Conservation (phyloP, 768 basidiomycete species). For the Rossbeevera mucosa region DNA sequence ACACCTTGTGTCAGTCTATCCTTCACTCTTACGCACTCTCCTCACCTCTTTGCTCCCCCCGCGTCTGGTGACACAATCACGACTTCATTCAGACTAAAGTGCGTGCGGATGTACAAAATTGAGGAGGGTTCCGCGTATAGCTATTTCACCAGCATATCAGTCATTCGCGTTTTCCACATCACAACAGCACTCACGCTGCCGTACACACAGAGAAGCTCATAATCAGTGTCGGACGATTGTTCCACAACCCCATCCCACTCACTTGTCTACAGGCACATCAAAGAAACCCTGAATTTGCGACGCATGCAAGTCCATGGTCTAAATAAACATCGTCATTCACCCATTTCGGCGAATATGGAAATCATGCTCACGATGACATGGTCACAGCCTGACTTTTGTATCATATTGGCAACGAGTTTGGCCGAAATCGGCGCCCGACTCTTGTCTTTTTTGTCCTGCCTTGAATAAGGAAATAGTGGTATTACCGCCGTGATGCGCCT, state of each 20-base stretch:
- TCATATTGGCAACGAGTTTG: conserved; percentile 97
- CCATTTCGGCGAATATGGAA: background rate
- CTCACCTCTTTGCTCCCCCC: conserved; percentile 93
- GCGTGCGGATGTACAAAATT: conserved; percentile 89
- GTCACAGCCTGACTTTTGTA: conserved; percentile 88
- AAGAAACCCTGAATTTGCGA: conserved; percentile 99
- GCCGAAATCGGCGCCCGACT: conserved; percentile 96
- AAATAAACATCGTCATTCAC: conserved; percentile 2
- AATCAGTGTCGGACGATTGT: conserved; percentile 13
- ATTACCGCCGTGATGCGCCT: conserved; percentile 98
- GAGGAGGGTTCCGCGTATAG: conserved; percentile 95
- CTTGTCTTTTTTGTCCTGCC: conserved; percentile 99
- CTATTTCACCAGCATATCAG: conserved; percentile 36
- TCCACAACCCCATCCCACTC: conserved; percentile 36
- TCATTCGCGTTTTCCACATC: conserved; percentile 4
- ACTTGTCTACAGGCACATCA: conserved; percentile 99
- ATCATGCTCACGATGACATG: conserved; percentile 82
- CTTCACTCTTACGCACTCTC: background rate
- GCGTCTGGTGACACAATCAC: conserved; percentile 98
- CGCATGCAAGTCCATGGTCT: conserved; percentile 99
- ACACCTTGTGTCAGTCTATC: conserved; percentile 14
- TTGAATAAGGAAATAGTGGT: conserved; percentile 93
- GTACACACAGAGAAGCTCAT: background rate
- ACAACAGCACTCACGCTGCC: conserved; percentile 46
- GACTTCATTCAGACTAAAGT: conserved; percentile 79